Percentiles rank a stretch among this genome's conserved stretches.
Evolutionary conservation across 202 grass and related monocot genomes (phyloP).

Genomic region (Hordeum pubiflorum): DNA sequence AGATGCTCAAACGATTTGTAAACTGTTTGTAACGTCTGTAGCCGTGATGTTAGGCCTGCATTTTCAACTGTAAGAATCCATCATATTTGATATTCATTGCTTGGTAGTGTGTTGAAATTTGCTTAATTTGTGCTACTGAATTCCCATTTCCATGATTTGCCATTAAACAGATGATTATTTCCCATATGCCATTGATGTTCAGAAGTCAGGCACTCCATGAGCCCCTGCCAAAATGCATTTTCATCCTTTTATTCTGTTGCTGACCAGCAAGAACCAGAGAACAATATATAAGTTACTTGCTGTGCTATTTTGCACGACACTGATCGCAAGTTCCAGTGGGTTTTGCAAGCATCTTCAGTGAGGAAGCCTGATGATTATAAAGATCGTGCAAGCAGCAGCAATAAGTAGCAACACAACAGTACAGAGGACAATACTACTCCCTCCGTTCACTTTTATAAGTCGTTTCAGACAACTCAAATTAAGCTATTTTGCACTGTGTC

Average conservation of each 20-base stretch:
- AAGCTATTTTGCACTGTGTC: too few relatives aligned
- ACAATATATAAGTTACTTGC: not conserved
- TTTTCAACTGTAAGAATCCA: constrained; percentile 1
- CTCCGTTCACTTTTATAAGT: too few relatives aligned
- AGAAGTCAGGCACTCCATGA: not conserved
- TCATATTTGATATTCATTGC: not conserved
- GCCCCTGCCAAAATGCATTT: not conserved
- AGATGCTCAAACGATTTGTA: constrained; percentile 5
- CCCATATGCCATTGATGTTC: not conserved
- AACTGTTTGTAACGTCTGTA: constrained; percentile 4
- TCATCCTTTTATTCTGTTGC: not conserved
- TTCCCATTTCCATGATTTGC: not conserved
- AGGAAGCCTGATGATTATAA: not conserved
- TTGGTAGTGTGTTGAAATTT: not conserved
- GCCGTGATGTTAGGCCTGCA: not conserved
- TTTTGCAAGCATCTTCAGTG: not conserved
- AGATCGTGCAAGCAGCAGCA: not conserved
- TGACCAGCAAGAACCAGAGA: not conserved
- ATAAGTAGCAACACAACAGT: not conserved
- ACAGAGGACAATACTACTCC: not conserved
- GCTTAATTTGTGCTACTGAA: not conserved
- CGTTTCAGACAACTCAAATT: too few relatives aligned
- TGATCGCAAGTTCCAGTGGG: not conserved
- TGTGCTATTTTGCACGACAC: not conserved
- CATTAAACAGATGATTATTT: not conserved